These are phyloP conservation scores for Phytophthora constricta DNA, from an alignment of 352 stramenopile genomes.

Conservation along the genomic window DNA sequence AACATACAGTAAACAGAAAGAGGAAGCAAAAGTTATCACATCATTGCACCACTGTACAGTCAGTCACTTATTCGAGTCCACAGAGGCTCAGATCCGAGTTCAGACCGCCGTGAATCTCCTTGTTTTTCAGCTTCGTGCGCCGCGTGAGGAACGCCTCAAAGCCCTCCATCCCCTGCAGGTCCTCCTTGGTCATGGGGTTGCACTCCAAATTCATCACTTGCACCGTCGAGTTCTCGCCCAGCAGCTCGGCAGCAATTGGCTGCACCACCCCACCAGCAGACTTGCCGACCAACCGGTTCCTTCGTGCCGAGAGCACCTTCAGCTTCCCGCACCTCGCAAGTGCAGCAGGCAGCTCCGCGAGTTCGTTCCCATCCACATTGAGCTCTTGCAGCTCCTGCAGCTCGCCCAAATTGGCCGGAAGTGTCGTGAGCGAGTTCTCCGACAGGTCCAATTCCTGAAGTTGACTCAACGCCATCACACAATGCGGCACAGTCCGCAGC, in stretches of 20 bases:
- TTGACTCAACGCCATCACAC: constrained; percentile 50
- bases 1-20: not conserved
- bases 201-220: constrained; percentile 87
- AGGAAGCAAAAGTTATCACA: constrained; percentile 11
- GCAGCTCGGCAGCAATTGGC: constrained; percentile 61
- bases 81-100: constrained; percentile 84
- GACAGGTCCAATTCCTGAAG: constrained; percentile 79
- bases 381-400: constrained; percentile 71
- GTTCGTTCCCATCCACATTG: constrained; percentile 66
- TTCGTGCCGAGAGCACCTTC: constrained; percentile 70
- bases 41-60: constrained; percentile 10
- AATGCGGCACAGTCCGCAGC: constrained; percentile 49
- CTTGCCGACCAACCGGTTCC: constrained; percentile 52
- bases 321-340: constrained; percentile 73
- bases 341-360: constrained; percentile 50
- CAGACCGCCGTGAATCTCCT: constrained; percentile 84
- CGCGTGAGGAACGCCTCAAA: constrained; percentile 76
- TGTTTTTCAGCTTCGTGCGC: constrained; percentile 87
- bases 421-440: constrained; percentile 54
- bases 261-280: constrained; percentile 33
- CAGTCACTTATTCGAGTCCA: constrained; percentile 61
- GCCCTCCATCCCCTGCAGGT: constrained; percentile 80
- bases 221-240: constrained; percentile 58
- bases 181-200: constrained; percentile 81
- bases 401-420: constrained; percentile 54